Evolutionary conservation across 345 rosid genomes (phyloP).

Genomic region (Eucalyptus shirleyi): DNA sequence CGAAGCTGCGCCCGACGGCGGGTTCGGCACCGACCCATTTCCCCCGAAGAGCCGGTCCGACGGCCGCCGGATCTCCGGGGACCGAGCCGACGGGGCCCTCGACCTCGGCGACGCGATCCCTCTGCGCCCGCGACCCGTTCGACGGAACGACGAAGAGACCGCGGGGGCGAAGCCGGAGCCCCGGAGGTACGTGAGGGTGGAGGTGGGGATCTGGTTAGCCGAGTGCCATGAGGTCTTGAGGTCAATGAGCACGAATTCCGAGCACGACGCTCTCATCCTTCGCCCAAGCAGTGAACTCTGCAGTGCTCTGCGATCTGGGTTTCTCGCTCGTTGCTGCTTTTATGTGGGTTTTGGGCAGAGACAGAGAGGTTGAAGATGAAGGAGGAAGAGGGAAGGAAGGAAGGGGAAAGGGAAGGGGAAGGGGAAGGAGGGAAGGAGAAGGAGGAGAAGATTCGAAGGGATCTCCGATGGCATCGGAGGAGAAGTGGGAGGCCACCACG

Average conservation of each 20-base stretch:
- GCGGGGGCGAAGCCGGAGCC: conserved; percentile 17
- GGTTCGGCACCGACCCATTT: conserved; percentile 25
- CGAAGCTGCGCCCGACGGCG: conserved; percentile 9
- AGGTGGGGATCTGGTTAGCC: conserved; percentile 26
- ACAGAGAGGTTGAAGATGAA: background rate
- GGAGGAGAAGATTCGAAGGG: conserved; percentile 63
- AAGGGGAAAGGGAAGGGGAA: conserved; percentile 3
- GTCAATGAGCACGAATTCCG: conserved; percentile 57
- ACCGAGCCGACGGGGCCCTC: conserved; percentile 19
- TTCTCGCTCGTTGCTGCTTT: background rate
- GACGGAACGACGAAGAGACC: conserved; percentile 48
- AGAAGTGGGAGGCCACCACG: conserved; percentile 24
- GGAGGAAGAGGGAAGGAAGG: conserved; percentile 1
- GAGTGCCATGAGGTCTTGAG: conserved; percentile 59
- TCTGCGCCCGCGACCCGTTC: conserved; percentile 36
- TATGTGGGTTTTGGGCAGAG: background rate
- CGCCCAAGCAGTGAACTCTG: background rate
- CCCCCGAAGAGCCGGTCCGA: conserved; percentile 22
- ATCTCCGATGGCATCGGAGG: conserved; percentile 41
- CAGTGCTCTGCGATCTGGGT: background rate
- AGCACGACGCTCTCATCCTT: conserved; percentile 43
- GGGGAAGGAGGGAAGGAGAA: conserved; percentile 24
- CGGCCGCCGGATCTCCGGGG: conserved; percentile 45
- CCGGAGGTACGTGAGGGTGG: conserved; percentile 15
- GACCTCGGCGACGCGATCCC: conserved; percentile 27